Percentiles rank a stretch among this genome's conserved stretches.
Conservation (phyloP, 805 yeast species). For the Ogataea henricii region DNA sequence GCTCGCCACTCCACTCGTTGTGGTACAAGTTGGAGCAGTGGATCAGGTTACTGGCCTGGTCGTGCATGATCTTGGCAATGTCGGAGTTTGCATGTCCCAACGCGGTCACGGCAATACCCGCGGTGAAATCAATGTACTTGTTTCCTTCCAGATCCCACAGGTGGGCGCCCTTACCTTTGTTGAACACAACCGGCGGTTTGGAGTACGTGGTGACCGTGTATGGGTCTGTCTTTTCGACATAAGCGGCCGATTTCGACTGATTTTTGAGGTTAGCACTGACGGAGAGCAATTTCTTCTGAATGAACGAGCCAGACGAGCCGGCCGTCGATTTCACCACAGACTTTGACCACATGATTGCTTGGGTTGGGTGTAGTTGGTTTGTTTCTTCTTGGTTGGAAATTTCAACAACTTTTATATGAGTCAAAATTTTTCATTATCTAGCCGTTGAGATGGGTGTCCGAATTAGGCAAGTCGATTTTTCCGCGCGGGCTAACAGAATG, state of each 20-base stretch:
- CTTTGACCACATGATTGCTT: background rate
- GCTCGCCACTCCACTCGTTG: slow-evolving; percentile 80
- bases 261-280: slow-evolving; percentile 9
- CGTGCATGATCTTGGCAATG: slow-evolving; percentile 66
- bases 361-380: background rate
- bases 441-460: background rate
- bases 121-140: slow-evolving; percentile 84
- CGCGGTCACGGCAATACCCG: slow-evolving; percentile 97
- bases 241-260: slow-evolving; percentile 35
- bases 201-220: slow-evolving; percentile 77
- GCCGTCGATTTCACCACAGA: slow-evolving; percentile 3
- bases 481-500: background rate
- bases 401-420: background rate
- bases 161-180: slow-evolving; percentile 79
- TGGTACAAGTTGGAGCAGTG: slow-evolving; percentile 87
- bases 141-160: slow-evolving; percentile 79
- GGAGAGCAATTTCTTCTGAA: slow-evolving; percentile 14
- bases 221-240: slow-evolving; percentile 48
- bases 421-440: slow-evolving; percentile 2
- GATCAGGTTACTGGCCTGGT: slow-evolving; percentile 71
- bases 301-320: background rate
- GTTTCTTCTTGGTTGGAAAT: background rate
- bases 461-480: background rate
- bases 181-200: slow-evolving; percentile 73
- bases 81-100: slow-evolving; percentile 84